Evolutionary conservation across 2,329 filamentous ascomycete genomes (phyloP).

Genomic region (Pseudocercospora pini-densiflorae): DNA sequence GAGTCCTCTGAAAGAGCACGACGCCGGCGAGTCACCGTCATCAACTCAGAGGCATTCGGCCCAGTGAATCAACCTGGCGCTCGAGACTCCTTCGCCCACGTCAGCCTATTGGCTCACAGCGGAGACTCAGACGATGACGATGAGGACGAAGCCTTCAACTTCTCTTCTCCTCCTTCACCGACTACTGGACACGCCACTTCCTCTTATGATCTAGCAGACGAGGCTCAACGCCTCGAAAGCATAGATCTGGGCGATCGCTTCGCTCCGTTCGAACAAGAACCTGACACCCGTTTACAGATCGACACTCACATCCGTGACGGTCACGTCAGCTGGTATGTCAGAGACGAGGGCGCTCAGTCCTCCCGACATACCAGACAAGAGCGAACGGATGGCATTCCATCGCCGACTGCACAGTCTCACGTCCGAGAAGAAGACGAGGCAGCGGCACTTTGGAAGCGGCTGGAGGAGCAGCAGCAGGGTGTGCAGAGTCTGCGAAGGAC

Average conservation of each 20-base stretch:
- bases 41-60: neutral
- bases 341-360: neutral
- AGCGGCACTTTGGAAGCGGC: neutral
- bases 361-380: neutral
- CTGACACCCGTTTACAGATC: neutral
- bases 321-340: neutral
- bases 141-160: neutral
- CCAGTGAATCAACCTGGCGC: neutral
- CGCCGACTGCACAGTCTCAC: neutral
- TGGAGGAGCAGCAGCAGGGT: neutral
- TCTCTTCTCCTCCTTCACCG: neutral
- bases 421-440: neutral
- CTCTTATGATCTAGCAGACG: neutral
- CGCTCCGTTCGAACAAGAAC: neutral
- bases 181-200: neutral
- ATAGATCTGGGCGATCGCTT: neutral
- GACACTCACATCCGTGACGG: constrained; percentile 3
- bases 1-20: neutral
- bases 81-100: neutral
- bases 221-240: neutral
- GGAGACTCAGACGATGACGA: neutral
- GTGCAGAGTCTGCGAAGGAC: neutral
- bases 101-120: neutral
- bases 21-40: neutral
- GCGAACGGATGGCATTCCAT: neutral